phyloP scores from a whole-genome alignment of 2,329 filamentous ascomycete species.

The Arthroderma uncinatum region DNA sequence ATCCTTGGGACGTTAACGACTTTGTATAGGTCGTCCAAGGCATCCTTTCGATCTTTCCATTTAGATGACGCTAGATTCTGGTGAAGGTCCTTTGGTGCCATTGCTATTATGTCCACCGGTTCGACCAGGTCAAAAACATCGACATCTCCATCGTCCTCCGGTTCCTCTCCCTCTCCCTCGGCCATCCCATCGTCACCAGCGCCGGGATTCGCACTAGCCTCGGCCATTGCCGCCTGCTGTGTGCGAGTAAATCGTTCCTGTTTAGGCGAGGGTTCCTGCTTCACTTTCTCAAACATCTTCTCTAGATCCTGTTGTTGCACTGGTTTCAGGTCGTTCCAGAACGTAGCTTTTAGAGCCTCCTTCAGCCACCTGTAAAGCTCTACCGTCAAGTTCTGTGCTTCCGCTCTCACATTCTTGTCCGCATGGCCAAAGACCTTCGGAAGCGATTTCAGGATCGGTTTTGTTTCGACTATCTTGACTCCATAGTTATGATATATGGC shows the following conservation, averaged over 20 bases:
- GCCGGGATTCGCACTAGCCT: constrained; percentile 43
- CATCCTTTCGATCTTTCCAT: constrained; percentile 97
- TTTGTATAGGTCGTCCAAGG: constrained; percentile 67
- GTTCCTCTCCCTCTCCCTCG: constrained; percentile 50
- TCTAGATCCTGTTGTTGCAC: constrained; percentile 93
- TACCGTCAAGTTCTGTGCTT: constrained; percentile 80
- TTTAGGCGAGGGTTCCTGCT: constrained; percentile 74
- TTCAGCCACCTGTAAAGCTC: constrained; percentile 95
- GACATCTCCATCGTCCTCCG: constrained; percentile 53
- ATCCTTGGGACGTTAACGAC: constrained; percentile 77
- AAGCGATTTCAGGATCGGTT: constrained; percentile 74
- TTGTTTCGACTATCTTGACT: constrained; percentile 86
- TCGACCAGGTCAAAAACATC: constrained; percentile 75
- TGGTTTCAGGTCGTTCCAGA: constrained; percentile 90
- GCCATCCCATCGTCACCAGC: constrained; percentile 47
- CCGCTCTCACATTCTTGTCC: constrained; percentile 94
- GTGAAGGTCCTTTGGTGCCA: constrained; percentile 68
- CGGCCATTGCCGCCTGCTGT: constrained; percentile 72
- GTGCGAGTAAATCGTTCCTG: constrained; percentile 80
- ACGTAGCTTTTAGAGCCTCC: constrained; percentile 96
- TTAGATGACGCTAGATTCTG: constrained; percentile 83
- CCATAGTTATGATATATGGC: constrained; percentile 88
- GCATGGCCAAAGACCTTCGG: constrained; percentile 91
- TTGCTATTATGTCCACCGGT: constrained; percentile 73
- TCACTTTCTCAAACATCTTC: constrained; percentile 85